Base-by-base conservation (phyloP, 2,329 filamentous ascomycete genomes). In the Colletotrichum cuscutae region DNA sequence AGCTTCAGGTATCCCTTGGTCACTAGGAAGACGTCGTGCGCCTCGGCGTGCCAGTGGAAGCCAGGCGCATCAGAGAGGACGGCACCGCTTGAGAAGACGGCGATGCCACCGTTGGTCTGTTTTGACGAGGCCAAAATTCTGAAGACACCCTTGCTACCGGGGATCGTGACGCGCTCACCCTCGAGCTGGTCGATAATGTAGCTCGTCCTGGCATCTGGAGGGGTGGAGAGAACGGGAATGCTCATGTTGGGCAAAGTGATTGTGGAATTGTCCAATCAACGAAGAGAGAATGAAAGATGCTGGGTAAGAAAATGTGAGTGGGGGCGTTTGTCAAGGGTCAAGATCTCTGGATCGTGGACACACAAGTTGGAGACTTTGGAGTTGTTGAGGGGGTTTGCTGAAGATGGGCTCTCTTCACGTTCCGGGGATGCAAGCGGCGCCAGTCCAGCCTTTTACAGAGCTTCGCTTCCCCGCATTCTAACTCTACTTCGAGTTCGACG, bases 1-100 rank as follows among this genome's bases (percentile, higher is more conserved):
- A 90, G 79, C 75, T 89, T 90, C 74, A 90, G 76, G 67, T 78
- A 85, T 0, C 89, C 89, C 77, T 90, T 89, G 3, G 87, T 84
- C 22, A 87, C 86, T 3, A 90, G 79, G 75, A 90, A 90, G 4
- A 90, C 85, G 76, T 90, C 89, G 75, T 90, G 89, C 0, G 88
- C 86, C 63, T 89, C 84, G 37, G 84, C 82, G 75, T 90, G 89
- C 75, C 85, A 89, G 78, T 90, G 89, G 75, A 90, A 90, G 0
- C 88, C 89, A 3, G 85, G 84, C 0, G 85, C 84, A 56, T 83
- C 84, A 4, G 82, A 81, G 5, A 85, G 80, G 2, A 85, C 84
- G 0, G 86, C 86, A 7, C 86, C 86, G 54, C 85, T 87, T 3
- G 82, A 79, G 71, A 89, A 87, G 15, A 89, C 83, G 3, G 86